phyloP scores from a whole-genome alignment of 805 yeast species.

The Saitoella complicata region DNA sequence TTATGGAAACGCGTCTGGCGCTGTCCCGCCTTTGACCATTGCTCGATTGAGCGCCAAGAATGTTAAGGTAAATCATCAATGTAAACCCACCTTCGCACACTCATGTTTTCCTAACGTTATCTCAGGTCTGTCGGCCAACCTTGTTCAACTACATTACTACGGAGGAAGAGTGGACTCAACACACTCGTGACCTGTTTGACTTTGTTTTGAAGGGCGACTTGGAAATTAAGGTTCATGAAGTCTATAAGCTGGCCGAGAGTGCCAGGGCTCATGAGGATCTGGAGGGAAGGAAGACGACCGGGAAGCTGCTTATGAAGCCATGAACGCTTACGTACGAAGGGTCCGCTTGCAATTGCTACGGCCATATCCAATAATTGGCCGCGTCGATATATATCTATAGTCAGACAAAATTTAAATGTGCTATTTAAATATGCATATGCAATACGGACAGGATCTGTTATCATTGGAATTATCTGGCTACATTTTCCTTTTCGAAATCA shows the following conservation, averaged over 20 bases:
- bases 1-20: constrained; percentile 78
- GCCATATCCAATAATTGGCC: too few species aligned
- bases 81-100: constrained; percentile 9
- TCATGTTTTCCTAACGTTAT: too few species aligned
- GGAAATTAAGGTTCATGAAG: constrained; percentile 32
- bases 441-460: too few species aligned
- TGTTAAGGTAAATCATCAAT: neutral
- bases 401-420: too few species aligned
- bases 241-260: constrained; percentile 44
- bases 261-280: constrained; percentile 39
- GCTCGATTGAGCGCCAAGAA: neutral
- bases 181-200: constrained; percentile 20
- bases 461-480: too few species aligned
- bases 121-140: constrained; percentile 35
- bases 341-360: too few species aligned
- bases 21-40: constrained; percentile 52
- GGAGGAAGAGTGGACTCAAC: constrained; percentile 37
- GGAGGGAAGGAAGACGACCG: constrained; percentile 54
- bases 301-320: constrained; percentile 17
- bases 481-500: too few species aligned
- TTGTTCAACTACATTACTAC: constrained; percentile 32
- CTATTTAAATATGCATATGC: too few species aligned
- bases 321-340: too few species aligned
- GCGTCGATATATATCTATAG: too few species aligned
- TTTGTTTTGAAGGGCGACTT: constrained; percentile 17